Evolutionary conservation across 2,329 filamentous ascomycete genomes (phyloP).

Genomic region (Bimuria novae-zelandiae): DNA sequence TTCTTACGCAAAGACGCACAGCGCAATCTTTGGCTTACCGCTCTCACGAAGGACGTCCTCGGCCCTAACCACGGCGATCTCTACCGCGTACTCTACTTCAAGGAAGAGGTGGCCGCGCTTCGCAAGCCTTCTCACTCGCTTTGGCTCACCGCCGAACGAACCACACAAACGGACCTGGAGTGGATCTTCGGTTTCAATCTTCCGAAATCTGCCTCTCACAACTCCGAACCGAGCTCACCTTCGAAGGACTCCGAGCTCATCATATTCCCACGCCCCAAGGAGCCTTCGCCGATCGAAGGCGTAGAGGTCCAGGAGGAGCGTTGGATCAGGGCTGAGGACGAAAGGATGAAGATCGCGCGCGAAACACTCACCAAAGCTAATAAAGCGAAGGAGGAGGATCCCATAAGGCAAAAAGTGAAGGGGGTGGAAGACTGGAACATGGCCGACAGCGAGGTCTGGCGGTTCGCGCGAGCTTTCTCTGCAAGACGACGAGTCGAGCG

Average conservation of each 20-base stretch:
- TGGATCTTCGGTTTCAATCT: slow-evolving; percentile 90
- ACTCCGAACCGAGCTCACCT: slow-evolving; percentile 61
- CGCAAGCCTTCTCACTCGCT: slow-evolving; percentile 66
- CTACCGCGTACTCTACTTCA: slow-evolving; percentile 73
- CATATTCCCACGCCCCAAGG: slow-evolving; percentile 49
- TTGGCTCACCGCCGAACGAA: slow-evolving; percentile 76
- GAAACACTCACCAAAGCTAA: slow-evolving; percentile 39
- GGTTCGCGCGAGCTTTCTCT: slow-evolving; percentile 70
- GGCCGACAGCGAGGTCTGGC: slow-evolving; percentile 78
- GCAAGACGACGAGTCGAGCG: slow-evolving; percentile 68
- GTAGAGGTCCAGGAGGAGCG: slow-evolving; percentile 56
- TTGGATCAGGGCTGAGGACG: slow-evolving; percentile 60
- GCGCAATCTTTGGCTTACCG: slow-evolving; percentile 79
- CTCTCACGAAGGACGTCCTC: slow-evolving; percentile 71
- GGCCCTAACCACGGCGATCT: slow-evolving; percentile 65
- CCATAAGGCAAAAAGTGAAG: slow-evolving; percentile 34
- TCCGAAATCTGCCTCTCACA: slow-evolving; percentile 60
- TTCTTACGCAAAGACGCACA: slow-evolving; percentile 62
- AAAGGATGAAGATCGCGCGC: slow-evolving; percentile 60
- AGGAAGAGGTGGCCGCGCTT: slow-evolving; percentile 75
- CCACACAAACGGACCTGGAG: slow-evolving; percentile 71
- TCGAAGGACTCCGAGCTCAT: slow-evolving; percentile 62
- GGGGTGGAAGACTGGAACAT: slow-evolving; percentile 59
- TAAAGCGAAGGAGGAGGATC: slow-evolving; percentile 34
- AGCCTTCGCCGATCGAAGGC: slow-evolving; percentile 55